phyloP scores from a whole-genome alignment of 2,329 filamentous ascomycete species.

The Colletotrichum destructivum region DNA sequence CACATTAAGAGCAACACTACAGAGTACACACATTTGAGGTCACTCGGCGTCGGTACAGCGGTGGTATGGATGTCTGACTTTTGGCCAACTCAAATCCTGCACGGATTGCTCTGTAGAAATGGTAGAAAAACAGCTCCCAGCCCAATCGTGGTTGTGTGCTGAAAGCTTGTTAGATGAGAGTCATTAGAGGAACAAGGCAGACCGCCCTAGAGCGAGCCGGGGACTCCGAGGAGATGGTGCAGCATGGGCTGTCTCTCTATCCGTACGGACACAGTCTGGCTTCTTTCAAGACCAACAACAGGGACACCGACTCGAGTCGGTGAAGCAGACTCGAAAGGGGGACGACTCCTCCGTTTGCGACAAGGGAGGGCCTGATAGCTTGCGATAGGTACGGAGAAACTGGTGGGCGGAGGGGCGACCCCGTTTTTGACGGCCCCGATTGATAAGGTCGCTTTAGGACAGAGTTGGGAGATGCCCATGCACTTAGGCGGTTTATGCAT shows the following conservation, averaged over 20 bases:
- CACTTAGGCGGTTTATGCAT: conserved; percentile 31
- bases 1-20: not conserved
- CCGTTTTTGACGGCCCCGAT: conserved; percentile 24
- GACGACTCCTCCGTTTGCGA: conserved; percentile 19
- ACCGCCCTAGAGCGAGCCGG: conserved; percentile 20
- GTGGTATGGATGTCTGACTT: not conserved
- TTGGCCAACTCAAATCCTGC: conserved; percentile 13
- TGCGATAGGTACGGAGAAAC: conserved; percentile 20
- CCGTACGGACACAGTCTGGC: not conserved
- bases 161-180: conserved; percentile 25
- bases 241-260: not conserved
- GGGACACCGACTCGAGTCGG: conserved; percentile 33
- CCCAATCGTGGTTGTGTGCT: conserved; percentile 6
- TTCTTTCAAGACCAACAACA: conserved; percentile 14
- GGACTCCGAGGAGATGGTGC: conserved; percentile 34
- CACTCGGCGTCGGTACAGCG: not conserved
- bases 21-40: conserved; percentile 5
- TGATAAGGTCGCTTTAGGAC: conserved; percentile 9
- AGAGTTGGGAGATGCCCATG: conserved; percentile 5
- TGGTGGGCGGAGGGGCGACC: conserved; percentile 12
- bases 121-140: not conserved
- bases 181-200: conserved; percentile 12
- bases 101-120: not conserved
- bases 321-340: conserved; percentile 24
- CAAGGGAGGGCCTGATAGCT: conserved; percentile 28